A percentile compares a stretch with the other conserved stretches of the same genome.
Conservation (phyloP, 2,329 filamentous ascomycete species). For the Sporothrix inflata region DNA sequence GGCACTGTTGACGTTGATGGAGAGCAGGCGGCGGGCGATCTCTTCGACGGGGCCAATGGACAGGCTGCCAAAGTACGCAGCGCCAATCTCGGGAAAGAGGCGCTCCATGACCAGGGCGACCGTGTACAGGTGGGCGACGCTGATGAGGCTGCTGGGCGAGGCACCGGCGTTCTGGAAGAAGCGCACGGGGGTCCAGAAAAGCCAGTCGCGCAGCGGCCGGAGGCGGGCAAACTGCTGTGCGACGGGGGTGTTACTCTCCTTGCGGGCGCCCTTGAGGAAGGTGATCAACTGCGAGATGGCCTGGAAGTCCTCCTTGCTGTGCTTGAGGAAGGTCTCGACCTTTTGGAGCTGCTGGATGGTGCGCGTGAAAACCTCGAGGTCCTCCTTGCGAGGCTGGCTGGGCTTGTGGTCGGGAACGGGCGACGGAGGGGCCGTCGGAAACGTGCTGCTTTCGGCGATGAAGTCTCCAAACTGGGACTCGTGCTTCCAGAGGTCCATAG, state of each 20-base stretch:
- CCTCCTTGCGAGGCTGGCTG: constrained; percentile 68
- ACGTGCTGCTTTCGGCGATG: constrained; percentile 77
- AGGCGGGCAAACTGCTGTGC: constrained; percentile 89
- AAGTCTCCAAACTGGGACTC: constrained; percentile 85
- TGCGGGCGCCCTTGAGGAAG: constrained; percentile 73
- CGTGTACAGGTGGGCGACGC: constrained; percentile 90
- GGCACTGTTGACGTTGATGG: constrained; percentile 64
- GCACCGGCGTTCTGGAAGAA: constrained; percentile 76
- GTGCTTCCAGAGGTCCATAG: constrained; percentile 90
- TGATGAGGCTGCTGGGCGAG: constrained; percentile 76
- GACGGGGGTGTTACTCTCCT: constrained; percentile 69
- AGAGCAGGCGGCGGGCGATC: constrained; percentile 75
- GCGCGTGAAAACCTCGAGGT: constrained; percentile 68
- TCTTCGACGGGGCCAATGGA: constrained; percentile 82
- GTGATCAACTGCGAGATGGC: constrained; percentile 70
- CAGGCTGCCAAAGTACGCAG: constrained; percentile 82
- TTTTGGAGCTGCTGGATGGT: constrained; percentile 69
- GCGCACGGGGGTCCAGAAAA: constrained; percentile 92
- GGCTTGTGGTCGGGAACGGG: constrained; percentile 64
- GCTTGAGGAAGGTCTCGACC: constrained; percentile 69
- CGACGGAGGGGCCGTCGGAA: constrained; percentile 67
- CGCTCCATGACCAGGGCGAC: constrained; percentile 85
- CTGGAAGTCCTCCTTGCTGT: constrained; percentile 69
- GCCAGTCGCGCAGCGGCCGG: constrained; percentile 85
- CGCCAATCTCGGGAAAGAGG: constrained; percentile 87